These are phyloP conservation scores for Saturnispora gosingensis DNA, from an alignment of 805 yeast genomes.

Conservation along the genomic window DNA sequence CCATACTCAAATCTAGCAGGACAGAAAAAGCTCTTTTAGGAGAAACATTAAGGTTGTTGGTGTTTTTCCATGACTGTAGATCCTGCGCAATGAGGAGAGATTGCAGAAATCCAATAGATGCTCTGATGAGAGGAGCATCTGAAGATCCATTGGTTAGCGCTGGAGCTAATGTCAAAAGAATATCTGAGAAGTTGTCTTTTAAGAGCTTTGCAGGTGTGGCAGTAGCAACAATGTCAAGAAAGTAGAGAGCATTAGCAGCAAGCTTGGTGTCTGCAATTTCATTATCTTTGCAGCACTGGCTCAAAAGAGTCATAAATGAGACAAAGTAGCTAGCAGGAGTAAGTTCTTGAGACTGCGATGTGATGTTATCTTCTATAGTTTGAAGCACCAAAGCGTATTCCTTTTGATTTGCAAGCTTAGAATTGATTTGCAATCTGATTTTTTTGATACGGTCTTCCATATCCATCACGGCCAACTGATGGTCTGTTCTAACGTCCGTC, in stretches of 20 bases:
- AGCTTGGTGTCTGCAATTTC: slow-evolving; percentile 48
- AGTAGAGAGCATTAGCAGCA: slow-evolving; percentile 70
- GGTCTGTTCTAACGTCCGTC: slow-evolving; percentile 10
- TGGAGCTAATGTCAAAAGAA: slow-evolving; percentile 73
- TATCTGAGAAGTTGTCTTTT: slow-evolving; percentile 65
- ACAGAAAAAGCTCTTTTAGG: slow-evolving; percentile 80
- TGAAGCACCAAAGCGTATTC: slow-evolving; percentile 73
- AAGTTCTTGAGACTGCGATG: slow-evolving; percentile 50
- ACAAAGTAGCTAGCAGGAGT: slow-evolving; percentile 79
- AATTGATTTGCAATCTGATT: slow-evolving; percentile 60
- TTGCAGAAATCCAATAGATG: slow-evolving; percentile 82
- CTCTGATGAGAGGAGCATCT: slow-evolving; percentile 72
- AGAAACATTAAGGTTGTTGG: slow-evolving; percentile 41
- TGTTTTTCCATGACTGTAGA: slow-evolving; percentile 62
- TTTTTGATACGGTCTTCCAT: slow-evolving; percentile 55
- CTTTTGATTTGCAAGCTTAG: slow-evolving; percentile 83
- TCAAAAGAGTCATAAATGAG: slow-evolving; percentile 72
- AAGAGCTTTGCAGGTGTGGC: slow-evolving; percentile 61
- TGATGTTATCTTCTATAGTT: slow-evolving; percentile 85
- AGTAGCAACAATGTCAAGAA: slow-evolving; percentile 73
- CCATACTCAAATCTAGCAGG: slow-evolving; percentile 66
- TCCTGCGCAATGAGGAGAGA: slow-evolving; percentile 73
- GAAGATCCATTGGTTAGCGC: slow-evolving; percentile 59
- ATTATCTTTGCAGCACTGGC: slow-evolving; percentile 54
- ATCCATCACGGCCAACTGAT: slow-evolving; percentile 28